Evolutionary conservation across 768 basidiomycete species (phyloP), one percentile per base, ranked within the genome.

Genomic region (Kwoniella pini): DNA sequence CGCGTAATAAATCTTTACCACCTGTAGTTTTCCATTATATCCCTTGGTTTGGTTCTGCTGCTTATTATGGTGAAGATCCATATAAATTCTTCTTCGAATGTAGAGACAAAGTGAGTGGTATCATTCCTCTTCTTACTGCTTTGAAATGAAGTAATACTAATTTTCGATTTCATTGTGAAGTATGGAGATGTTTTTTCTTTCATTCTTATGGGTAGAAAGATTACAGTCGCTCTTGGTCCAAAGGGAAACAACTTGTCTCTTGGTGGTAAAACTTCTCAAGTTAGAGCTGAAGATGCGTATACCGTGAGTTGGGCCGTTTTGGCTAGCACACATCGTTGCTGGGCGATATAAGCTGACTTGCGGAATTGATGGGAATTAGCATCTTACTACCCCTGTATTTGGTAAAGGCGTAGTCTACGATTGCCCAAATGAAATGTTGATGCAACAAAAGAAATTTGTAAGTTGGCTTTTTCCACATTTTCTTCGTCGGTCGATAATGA

Each of bases 341-440:
- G n/a, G n/a, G n/a, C n/a, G n/a, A n/a, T n/a, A n/a, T n/a, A n/a
- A n/a, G n/a, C n/a, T n/a, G n/a, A n/a, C n/a, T n/a, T n/a, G n/a
- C n/a, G n/a, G n/a, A n/a, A n/a, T n/a, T n/a, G n/a, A n/a, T n/a
- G n/a, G 33, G 33, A 36, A 36, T 9, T 67, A 95, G 92, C 88
- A 90, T 74, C 80, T 94, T 44, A 95, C 93, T 0, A 94, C 89
- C 0, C 95, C 95, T 3, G 87, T 98, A 12, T 99, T 99, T 72
- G 96, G 96, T 44, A 92, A 91, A 74, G 94, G 91, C 46, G 96
- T 99, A 45, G 94, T 97, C 11, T 99, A 98, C 77, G 96, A 98
- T 70, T 87, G 90, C 51, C 95, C 96, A 30, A 98, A 98, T 78
- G 90, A 94, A 46, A 81, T 89, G 44, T 87, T 99, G 79, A 98